Conservation (phyloP, 2,329 filamentous ascomycete genomes). For the Emmonsia crescens region DNA sequence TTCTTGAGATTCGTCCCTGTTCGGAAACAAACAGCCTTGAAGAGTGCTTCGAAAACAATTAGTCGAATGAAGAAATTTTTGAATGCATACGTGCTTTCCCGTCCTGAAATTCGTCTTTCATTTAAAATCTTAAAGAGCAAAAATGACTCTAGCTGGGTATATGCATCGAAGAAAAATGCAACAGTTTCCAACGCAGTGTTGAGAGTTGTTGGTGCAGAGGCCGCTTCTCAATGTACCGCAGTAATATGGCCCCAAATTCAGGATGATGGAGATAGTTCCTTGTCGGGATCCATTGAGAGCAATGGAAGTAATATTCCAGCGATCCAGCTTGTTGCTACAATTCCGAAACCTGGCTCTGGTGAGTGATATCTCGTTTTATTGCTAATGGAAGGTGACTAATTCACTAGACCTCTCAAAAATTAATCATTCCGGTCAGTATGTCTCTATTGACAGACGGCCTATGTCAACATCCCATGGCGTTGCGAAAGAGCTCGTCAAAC, state of each 20-base stretch:
- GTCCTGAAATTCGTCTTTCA: constrained; percentile 45
- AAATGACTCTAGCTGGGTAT: constrained; percentile 52
- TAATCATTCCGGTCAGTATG: constrained; percentile 35
- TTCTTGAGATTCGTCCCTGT: constrained; percentile 52
- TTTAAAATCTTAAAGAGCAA: constrained; percentile 48
- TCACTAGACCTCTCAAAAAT: constrained; percentile 27
- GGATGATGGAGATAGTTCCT: background rate
- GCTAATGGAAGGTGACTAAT: background rate
- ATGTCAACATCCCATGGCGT: constrained; percentile 40
- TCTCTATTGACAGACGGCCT: constrained; percentile 49
- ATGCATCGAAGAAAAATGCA: constrained; percentile 42
- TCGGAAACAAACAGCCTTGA: constrained; percentile 45
- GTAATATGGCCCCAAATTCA: constrained; percentile 14
- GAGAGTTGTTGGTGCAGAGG: constrained; percentile 46
- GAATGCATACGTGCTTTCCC: constrained; percentile 49
- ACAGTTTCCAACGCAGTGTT: constrained; percentile 43
- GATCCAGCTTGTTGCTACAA: constrained; percentile 33
- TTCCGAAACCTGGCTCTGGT: constrained; percentile 38
- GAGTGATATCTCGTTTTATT: constrained; percentile 5
- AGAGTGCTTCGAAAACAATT: constrained; percentile 40
- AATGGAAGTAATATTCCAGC: background rate
- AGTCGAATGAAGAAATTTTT: constrained; percentile 43
- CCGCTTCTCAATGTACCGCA: constrained; percentile 39
- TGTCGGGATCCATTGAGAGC: background rate
- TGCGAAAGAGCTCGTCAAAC: constrained; percentile 42